Percentiles rank a stretch among this genome's conserved stretches.
phyloP scores from a whole-genome alignment of 306 rosid genomes.

The Geum urbanum region DNA sequence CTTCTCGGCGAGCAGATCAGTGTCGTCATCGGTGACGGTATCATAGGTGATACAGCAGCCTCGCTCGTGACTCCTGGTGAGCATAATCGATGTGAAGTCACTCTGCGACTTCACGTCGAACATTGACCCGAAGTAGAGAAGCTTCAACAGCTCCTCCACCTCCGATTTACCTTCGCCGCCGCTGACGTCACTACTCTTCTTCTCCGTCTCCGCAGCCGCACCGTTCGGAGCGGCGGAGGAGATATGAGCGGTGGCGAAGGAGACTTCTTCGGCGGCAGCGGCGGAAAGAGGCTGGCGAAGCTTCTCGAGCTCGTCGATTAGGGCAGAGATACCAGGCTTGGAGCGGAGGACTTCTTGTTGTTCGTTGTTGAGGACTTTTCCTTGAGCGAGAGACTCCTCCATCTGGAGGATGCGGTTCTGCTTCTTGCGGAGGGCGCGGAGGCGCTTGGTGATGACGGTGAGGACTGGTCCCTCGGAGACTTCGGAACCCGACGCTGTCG shows the following conservation, averaged over 20 bases:
- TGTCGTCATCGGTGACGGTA: conserved; percentile 89
- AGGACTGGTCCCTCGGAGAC: conserved; percentile 82
- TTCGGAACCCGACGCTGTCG: conserved; percentile 40
- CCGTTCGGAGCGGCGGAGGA: conserved; percentile 1
- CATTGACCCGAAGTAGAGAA: conserved; percentile 82
- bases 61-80: conserved; percentile 84
- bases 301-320: conserved; percentile 89
- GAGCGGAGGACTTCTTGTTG: conserved; percentile 84
- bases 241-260: conserved; percentile 36
- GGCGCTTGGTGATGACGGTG: conserved; percentile 82
- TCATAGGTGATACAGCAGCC: conserved; percentile 94
- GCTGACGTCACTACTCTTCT: too few species aligned
- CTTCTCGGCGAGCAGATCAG: conserved; percentile 83
- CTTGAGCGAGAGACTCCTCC: conserved; percentile 74
- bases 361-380: conserved; percentile 70
- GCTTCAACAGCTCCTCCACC: conserved; percentile 69
- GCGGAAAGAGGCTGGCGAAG: conserved; percentile 72
- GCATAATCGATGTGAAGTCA: conserved; percentile 77
- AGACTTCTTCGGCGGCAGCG: conserved; percentile 66
- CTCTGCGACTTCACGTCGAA: conserved; percentile 86
- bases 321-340: conserved; percentile 48
- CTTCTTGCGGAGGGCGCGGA: conserved; percentile 78
- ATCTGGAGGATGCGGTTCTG: conserved; percentile 60
- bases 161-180: background rate
- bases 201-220: background rate